phyloP scores from a whole-genome alignment of 257 asterid genomes.

The Solanum sejunctum region DNA sequence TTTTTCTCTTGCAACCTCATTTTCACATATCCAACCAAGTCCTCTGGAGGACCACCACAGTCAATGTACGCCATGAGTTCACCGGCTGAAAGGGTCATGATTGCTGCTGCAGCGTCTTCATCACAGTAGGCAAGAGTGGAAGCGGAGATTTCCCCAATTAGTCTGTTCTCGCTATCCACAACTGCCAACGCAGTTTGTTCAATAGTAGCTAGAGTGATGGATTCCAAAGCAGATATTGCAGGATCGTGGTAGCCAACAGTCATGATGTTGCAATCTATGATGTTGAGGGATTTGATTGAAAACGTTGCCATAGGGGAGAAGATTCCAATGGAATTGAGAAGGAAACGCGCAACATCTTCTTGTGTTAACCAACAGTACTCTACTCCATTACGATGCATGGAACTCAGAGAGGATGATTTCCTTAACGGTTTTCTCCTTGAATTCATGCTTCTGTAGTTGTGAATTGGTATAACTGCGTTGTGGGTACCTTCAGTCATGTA shows the following conservation, averaged over 20 bases:
- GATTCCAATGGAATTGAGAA: constrained; percentile 60
- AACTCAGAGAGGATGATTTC: constrained; percentile 5
- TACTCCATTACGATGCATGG: constrained; percentile 11
- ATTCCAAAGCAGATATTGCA: constrained; percentile 39
- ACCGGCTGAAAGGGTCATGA: constrained; percentile 48
- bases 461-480: constrained; percentile 65
- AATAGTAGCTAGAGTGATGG: constrained; percentile 20
- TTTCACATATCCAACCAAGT: constrained; percentile 46
- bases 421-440: constrained; percentile 27
- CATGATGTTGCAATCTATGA: constrained; percentile 43
- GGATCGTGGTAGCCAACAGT: constrained; percentile 35
- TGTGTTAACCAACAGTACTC: constrained; percentile 71
- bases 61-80: constrained; percentile 72
- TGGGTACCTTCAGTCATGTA: constrained; percentile 67
- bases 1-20: constrained; percentile 43
- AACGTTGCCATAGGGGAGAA: constrained; percentile 53
- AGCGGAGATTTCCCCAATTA: constrained; percentile 74
- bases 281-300: constrained; percentile 38
- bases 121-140: constrained; percentile 55
- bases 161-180: constrained; percentile 31
- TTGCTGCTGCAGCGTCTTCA: constrained; percentile 54
- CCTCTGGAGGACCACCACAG: constrained; percentile 57
- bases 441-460: constrained; percentile 15
- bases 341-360: constrained; percentile 62
- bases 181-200: constrained; percentile 66